phyloP scores from a whole-genome alignment of 306 rosid genomes.

The cucumber (Cucumis sativus) region Cucumber_9930_V3 NC_026660.2:15876001-15876500 shows the following conservation, averaged over 20 bases:
- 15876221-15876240: background rate
- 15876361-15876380: background rate
- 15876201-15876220: background rate
- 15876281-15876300: background rate
- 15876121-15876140: no score
- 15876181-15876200: background rate
- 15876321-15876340: background rate
- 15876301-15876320: background rate
- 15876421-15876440: background rate
- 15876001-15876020: no score
- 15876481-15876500: constrained; percentile 38
- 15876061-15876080: no score
- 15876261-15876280: background rate
- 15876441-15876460: background rate
- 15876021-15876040: no score
- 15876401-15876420: background rate
- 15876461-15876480: constrained; percentile 32
- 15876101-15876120: no score
- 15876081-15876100: no score
- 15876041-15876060: no score
- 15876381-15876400: background rate
- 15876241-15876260: background rate
- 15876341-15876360: background rate
- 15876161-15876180: background rate
- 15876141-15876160: background rate